Percentiles rank a stretch among this genome's conserved stretches.
Evolutionary conservation across 345 rosid species (phyloP).

Genomic region (Eucalyptus victrix): DNA sequence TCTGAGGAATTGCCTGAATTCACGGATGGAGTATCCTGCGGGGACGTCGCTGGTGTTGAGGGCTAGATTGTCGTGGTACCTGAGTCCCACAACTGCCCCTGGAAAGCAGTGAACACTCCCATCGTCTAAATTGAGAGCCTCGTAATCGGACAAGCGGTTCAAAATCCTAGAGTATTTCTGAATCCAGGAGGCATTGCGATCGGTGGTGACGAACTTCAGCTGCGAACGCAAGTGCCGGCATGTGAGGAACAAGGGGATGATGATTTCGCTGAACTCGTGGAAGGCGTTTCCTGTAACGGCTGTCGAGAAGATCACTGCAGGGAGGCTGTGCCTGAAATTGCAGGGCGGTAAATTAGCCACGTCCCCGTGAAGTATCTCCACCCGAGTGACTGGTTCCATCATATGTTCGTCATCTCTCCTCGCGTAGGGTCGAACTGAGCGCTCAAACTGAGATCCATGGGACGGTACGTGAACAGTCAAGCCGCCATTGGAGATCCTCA

Average conservation of each 20-base stretch:
- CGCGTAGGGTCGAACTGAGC: slow-evolving; percentile 8
- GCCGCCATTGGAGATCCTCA: slow-evolving; percentile 3
- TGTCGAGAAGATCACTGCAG: slow-evolving; percentile 24
- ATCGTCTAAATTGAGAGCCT: slow-evolving; percentile 9
- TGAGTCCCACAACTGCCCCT: slow-evolving; percentile 21
- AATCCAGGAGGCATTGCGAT: slow-evolving; percentile 20
- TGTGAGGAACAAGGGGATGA: slow-evolving; percentile 36
- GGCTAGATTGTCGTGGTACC: slow-evolving; percentile 10
- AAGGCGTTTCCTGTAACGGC: slow-evolving; percentile 18
- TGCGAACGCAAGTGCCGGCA: slow-evolving; percentile 8
- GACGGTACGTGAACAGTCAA: slow-evolving; percentile 2
- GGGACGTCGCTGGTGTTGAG: slow-evolving; percentile 8
- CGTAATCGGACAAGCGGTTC: slow-evolving; percentile 4
- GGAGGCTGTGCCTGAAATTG: slow-evolving; percentile 1
- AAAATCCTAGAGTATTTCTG: slow-evolving; percentile 2
- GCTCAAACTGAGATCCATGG: neutral
- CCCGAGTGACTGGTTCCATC: neutral
- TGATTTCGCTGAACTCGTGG: slow-evolving; percentile 29
- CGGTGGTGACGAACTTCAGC: slow-evolving; percentile 17
- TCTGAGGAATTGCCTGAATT: slow-evolving; percentile 24
- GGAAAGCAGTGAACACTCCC: slow-evolving; percentile 29
- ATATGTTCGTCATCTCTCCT: slow-evolving; percentile 1
- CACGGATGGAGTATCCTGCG: slow-evolving; percentile 16
- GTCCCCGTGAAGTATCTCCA: slow-evolving; percentile 5
- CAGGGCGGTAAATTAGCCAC: neutral